Evolutionary conservation across 75 land plant species (phyloP).

Genomic region (Cryptomeria japonica): DNA sequence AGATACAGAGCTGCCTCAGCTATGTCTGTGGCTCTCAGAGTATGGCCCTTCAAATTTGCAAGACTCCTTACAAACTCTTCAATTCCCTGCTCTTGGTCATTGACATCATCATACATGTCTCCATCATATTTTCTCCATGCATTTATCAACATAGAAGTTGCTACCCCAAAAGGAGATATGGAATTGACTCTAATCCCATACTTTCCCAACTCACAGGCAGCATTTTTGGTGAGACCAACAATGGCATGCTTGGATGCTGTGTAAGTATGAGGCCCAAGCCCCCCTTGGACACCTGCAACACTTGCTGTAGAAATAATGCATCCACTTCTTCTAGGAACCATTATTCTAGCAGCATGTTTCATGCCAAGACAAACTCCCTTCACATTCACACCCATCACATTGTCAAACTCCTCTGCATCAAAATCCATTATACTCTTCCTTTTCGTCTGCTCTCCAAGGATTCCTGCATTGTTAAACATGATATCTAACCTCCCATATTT

Average conservation of each 20-base stretch:
- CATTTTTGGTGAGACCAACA: slow-evolving; percentile 56
- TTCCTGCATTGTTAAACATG: slow-evolving; percentile 77
- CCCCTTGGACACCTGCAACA: slow-evolving; percentile 56
- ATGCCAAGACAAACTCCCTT: slow-evolving; percentile 68
- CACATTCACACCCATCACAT: slow-evolving; percentile 62
- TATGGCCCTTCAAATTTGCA: slow-evolving; percentile 42
- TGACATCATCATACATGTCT: neutral
- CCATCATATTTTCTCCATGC: slow-evolving; percentile 41
- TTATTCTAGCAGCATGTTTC: slow-evolving; percentile 83
- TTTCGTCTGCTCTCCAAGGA: slow-evolving; percentile 45
- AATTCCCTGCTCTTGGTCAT: slow-evolving; percentile 42
- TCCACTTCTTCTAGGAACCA: slow-evolving; percentile 51
- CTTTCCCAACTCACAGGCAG: slow-evolving; percentile 66
- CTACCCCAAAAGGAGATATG: slow-evolving; percentile 76
- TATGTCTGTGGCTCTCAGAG: slow-evolving; percentile 43
- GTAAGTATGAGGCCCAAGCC: slow-evolving; percentile 59
- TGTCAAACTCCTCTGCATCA: slow-evolving; percentile 58
- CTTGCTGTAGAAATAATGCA: slow-evolving; percentile 67
- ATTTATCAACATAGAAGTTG: slow-evolving; percentile 56
- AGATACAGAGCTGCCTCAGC: slow-evolving; percentile 64
- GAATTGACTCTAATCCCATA: slow-evolving; percentile 72
- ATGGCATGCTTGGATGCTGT: slow-evolving; percentile 69
- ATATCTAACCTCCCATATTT: slow-evolving; percentile 58
- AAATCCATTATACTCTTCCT: slow-evolving; percentile 56
- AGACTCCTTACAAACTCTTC: slow-evolving; percentile 53